These are phyloP conservation scores for Agroathelia rolfsii DNA, from an alignment of 1,284 basidiomycete species.

Conservation along the genomic window DNA sequence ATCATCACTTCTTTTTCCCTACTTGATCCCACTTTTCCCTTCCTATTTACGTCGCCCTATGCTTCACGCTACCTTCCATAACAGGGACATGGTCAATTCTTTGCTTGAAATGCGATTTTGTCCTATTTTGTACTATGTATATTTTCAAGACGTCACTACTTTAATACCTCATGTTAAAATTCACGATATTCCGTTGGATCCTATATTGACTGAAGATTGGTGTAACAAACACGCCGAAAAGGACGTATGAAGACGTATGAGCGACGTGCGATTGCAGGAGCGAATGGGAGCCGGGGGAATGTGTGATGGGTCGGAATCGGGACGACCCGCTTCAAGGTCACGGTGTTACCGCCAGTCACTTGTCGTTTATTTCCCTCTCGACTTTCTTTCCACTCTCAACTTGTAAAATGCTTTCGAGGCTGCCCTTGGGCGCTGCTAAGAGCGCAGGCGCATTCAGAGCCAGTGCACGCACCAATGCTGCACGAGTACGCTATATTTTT, in stretches of 20 bases:
- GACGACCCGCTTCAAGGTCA: too few species aligned
- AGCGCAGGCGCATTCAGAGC: constrained; percentile 30
- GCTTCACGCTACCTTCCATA: constrained; percentile 4
- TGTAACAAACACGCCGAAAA: background rate
- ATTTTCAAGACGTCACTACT: too few species aligned
- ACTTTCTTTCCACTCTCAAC: constrained; percentile 24
- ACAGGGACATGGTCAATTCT: background rate
- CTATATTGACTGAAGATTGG: background rate
- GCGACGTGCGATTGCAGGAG: too few species aligned
- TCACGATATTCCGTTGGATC: background rate
- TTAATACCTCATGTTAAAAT: too few species aligned
- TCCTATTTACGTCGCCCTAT: constrained; percentile 3
- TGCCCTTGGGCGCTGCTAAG: constrained; percentile 58
- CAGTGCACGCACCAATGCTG: constrained; percentile 26
- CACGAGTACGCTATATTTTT: too few species aligned
- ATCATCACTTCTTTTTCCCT: background rate
- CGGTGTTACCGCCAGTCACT: too few species aligned
- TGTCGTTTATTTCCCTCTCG: constrained; percentile 22
- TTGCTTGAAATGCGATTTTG: too few species aligned
- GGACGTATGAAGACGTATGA: constrained; percentile 1
- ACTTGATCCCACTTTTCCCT: constrained; percentile 1
- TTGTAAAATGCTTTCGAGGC: constrained; percentile 66
- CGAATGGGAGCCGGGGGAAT: too few species aligned
- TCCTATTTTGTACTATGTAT: too few species aligned
- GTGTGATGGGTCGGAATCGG: too few species aligned